Evolutionary conservation across 164 flowering plant species (phyloP).

Genomic region (Vitis labrusca): DNA sequence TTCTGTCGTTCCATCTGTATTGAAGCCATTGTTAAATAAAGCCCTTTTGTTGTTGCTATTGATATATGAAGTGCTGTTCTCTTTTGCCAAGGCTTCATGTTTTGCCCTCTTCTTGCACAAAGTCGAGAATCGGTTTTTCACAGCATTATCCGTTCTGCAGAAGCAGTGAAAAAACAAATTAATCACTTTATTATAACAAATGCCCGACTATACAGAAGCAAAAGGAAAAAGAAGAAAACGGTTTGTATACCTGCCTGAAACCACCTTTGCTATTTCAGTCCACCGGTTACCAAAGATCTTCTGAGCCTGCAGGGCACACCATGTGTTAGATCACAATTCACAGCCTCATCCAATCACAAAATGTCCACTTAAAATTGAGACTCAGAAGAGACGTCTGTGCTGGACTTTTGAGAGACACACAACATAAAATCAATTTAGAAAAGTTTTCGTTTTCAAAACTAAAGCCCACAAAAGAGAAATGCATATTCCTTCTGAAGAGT

Average conservation of each 20-base stretch:
- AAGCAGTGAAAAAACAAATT: slow-evolving; percentile 2
- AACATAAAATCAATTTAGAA: slow-evolving; percentile 1
- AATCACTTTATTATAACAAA: not conserved
- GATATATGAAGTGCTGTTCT: slow-evolving; percentile 51
- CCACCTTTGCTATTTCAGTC: slow-evolving; percentile 99
- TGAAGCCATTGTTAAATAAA: slow-evolving; percentile 37
- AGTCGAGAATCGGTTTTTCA: slow-evolving; percentile 91
- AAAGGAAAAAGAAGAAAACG: not conserved
- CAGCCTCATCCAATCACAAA: not conserved
- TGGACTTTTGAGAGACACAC: slow-evolving; percentile 13
- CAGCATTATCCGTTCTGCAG: slow-evolving; percentile 97
- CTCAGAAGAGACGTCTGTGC: not conserved
- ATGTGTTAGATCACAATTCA: slow-evolving; percentile 11
- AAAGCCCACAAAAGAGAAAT: no score
- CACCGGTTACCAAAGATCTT: slow-evolving; percentile 91
- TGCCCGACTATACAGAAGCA: not conserved
- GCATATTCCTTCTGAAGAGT: no score
- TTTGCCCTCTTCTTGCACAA: slow-evolving; percentile 93
- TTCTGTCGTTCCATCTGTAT: slow-evolving; percentile 31
- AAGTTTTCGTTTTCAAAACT: not conserved
- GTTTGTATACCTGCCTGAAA: slow-evolving; percentile 86
- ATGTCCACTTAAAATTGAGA: slow-evolving; percentile 4
- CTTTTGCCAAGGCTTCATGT: slow-evolving; percentile 70
- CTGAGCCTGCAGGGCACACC: slow-evolving; percentile 71
- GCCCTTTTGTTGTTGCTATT: slow-evolving; percentile 67